Conservation (phyloP, 495 filamentous ascomycete species). For the Daldinia concentrica region DNA sequence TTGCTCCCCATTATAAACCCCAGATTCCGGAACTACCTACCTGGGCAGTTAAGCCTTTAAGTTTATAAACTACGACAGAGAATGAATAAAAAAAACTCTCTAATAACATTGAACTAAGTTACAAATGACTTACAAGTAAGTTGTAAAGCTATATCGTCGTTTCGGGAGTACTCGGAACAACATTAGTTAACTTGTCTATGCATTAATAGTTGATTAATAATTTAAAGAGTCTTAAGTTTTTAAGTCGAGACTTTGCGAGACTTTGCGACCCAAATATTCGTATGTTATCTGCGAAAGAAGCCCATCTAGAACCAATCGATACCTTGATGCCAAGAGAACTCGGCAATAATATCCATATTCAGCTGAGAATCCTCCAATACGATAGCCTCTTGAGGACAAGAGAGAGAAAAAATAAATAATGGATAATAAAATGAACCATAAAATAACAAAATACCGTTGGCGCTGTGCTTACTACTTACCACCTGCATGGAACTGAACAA, state of each 20-base stretch:
- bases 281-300: conserved; percentile 16
- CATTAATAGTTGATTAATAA: conserved; percentile 21
- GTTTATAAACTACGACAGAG: background rate
- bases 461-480: conserved; percentile 40
- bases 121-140: background rate
- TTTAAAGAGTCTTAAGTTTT: conserved; percentile 7
- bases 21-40: background rate
- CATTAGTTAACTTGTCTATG: conserved; percentile 11
- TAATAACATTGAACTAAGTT: background rate
- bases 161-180: conserved; percentile 31
- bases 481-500: conserved; percentile 24
- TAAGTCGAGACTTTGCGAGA: conserved; percentile 11
- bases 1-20: background rate
- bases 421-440: conserved; percentile 5
- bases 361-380: conserved; percentile 17
- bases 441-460: conserved; percentile 24
- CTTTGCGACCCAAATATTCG: conserved; percentile 12
- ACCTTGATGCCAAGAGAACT: conserved; percentile 34
- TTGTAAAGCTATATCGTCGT: background rate
- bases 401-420: background rate
- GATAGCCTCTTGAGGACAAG: conserved; percentile 5
- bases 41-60: background rate
- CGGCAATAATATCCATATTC: conserved; percentile 38
- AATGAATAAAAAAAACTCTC: background rate
- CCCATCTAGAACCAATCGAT: conserved; percentile 25